Evolutionary conservation across 1,284 basidiomycete genomes (phyloP).

Genomic region (Austroboletus novae-zelandiae): DNA sequence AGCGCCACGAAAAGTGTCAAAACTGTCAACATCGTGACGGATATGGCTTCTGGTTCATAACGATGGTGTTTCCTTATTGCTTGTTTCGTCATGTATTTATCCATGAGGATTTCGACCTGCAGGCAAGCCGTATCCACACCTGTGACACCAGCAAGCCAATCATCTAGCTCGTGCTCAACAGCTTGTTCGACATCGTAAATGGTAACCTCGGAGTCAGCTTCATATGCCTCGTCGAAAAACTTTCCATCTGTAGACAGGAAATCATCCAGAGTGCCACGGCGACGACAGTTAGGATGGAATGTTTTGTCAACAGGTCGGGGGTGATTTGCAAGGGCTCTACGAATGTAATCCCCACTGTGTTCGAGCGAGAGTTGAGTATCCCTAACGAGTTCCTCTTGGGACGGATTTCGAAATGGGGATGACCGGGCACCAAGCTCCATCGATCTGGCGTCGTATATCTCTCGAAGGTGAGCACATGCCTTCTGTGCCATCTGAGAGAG

Average conservation of each 20-base stretch:
- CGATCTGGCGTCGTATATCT: neutral
- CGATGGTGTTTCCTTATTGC: neutral
- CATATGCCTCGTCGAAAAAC: constrained; percentile 6
- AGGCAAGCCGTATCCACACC: neutral
- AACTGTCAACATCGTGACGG: neutral
- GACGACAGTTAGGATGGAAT: neutral
- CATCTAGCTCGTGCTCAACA: neutral
- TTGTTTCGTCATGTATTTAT: neutral
- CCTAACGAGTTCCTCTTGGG: neutral
- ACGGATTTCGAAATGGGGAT: neutral
- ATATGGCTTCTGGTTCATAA: neutral
- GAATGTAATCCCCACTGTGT: neutral
- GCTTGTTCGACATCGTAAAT: constrained; percentile 8
- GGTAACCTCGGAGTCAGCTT: constrained; percentile 14
- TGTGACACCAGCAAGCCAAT: neutral
- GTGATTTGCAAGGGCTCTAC: neutral
- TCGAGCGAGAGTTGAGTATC: neutral
- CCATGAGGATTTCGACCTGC: neutral
- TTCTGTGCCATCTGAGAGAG: neutral
- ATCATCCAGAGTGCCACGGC: constrained; percentile 8
- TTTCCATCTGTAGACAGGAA: constrained; percentile 7
- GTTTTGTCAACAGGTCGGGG: neutral
- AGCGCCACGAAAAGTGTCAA: neutral
- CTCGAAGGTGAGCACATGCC: neutral
- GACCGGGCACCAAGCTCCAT: neutral